A percentile compares a stretch with the other conserved stretches of the same genome.
Evolutionary conservation across 805 yeast species (phyloP).

Genomic region (Schwanniomyces yamadae): DNA sequence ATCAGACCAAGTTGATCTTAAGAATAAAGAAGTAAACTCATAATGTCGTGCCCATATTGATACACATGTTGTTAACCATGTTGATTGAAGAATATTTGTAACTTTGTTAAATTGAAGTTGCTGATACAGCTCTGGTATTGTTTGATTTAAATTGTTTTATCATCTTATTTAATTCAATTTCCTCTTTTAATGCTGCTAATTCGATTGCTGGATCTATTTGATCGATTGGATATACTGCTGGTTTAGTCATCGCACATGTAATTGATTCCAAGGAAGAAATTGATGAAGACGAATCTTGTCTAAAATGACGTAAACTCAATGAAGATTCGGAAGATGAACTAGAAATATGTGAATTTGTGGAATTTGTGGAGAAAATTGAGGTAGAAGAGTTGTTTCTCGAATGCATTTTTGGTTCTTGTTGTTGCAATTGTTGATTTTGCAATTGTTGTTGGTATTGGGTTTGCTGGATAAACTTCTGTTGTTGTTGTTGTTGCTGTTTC

Average conservation of each 20-base stretch:
- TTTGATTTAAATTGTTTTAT: slow-evolving; percentile 14
- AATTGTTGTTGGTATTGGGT: slow-evolving; percentile 12
- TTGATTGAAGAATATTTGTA: too few species aligned
- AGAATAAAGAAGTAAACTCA: too few species aligned
- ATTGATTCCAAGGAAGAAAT: slow-evolving; percentile 12
- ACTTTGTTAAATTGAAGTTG: too few species aligned
- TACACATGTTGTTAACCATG: too few species aligned
- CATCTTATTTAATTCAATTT: slow-evolving; percentile 29
- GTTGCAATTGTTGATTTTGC: too few species aligned
- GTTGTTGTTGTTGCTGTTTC: slow-evolving; percentile 19
- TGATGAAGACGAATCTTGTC: slow-evolving; percentile 17
- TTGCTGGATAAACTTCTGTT: slow-evolving; percentile 21
- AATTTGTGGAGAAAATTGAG: slow-evolving; percentile 6
- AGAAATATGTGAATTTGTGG: slow-evolving; percentile 8
- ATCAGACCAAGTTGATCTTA: too few species aligned
- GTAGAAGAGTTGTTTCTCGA: slow-evolving; percentile 5
- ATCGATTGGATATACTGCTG: not conserved
- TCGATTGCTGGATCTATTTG: slow-evolving; percentile 35
- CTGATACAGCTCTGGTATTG: too few species aligned
- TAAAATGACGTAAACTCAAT: slow-evolving; percentile 12
- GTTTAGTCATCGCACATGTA: slow-evolving; percentile 2
- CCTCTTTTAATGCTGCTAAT: slow-evolving; percentile 35
- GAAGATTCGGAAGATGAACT: slow-evolving; percentile 18
- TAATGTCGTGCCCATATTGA: too few species aligned
- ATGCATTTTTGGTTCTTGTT: slow-evolving; percentile 1